Evolutionary conservation across 371 early-diverging fungal genomes (phyloP).

Genomic region (Funneliformis caledonium): DNA sequence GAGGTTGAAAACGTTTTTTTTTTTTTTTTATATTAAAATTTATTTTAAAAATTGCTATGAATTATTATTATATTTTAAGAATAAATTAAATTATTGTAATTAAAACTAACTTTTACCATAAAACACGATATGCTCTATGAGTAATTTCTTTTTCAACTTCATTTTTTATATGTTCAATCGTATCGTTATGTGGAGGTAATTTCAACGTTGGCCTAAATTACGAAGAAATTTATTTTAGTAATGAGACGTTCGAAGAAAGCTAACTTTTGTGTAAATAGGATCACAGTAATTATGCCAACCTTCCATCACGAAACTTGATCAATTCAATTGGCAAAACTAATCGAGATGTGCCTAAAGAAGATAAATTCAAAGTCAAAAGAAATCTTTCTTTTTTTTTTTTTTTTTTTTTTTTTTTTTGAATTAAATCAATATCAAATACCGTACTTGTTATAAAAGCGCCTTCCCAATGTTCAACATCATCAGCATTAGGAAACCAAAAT

Average conservation of each 20-base stretch:
- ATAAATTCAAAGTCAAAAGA: neutral
- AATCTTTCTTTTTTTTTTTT: too few species aligned
- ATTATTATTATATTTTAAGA: too few species aligned
- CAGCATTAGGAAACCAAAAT: constrained; percentile 35
- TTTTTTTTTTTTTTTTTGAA: neutral
- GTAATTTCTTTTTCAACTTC: constrained; percentile 37
- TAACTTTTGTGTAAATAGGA: neutral
- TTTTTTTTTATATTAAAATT: too few species aligned
- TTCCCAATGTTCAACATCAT: constrained; percentile 20
- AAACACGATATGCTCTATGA: constrained; percentile 9
- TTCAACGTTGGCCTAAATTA: neutral
- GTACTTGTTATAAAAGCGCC: constrained; percentile 38
- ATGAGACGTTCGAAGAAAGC: neutral
- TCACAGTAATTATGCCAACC: neutral
- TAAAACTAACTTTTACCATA: neutral
- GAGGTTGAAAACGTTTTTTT: too few species aligned
- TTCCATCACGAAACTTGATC: constrained; percentile 27
- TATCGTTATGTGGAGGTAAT: constrained; percentile 1
- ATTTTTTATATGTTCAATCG: constrained; percentile 10
- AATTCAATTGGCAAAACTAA: constrained; percentile 32
- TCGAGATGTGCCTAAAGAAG: constrained; percentile 35
- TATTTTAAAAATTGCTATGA: too few species aligned
- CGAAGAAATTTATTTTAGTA: neutral
- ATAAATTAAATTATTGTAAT: too few species aligned
- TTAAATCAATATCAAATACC: neutral